These are phyloP conservation scores for Gautieria morchelliformis DNA, from an alignment of 768 basidiomycete species.

Conservation along the genomic window DNA sequence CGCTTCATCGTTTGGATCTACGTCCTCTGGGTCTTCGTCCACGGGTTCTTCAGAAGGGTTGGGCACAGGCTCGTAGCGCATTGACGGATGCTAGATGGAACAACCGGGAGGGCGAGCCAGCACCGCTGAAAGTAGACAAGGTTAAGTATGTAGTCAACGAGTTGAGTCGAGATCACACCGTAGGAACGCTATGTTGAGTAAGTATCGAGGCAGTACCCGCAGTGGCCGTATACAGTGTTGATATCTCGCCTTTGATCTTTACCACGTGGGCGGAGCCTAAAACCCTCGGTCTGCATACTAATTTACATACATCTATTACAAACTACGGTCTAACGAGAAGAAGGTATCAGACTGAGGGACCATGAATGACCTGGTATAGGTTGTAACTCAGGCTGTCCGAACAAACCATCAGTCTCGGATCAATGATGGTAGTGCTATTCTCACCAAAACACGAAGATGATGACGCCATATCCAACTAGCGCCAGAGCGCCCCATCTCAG, in stretches of 20 bases:
- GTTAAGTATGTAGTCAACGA: background rate
- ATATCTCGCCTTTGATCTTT: background rate
- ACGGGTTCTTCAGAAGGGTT: background rate
- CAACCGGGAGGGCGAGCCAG: no score
- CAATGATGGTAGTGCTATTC: slow-evolving; percentile 18
- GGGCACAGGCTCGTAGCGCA: background rate
- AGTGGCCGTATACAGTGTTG: no score
- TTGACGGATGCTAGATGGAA: background rate
- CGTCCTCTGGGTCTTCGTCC: background rate
- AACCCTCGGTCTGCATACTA: no score
- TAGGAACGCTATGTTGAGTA: background rate
- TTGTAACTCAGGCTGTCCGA: slow-evolving; percentile 62
- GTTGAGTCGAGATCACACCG: background rate
- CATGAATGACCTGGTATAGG: slow-evolving; percentile 53
- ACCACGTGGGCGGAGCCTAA: background rate
- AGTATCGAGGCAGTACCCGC: no score
- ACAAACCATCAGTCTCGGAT: slow-evolving; percentile 10
- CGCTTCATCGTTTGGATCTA: background rate
- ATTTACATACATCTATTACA: no score
- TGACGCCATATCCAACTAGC: slow-evolving; percentile 64
- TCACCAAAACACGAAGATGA: slow-evolving; percentile 84
- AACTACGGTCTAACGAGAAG: no score
- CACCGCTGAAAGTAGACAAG: no score
- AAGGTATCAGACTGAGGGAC: background rate
- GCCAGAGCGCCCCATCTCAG: slow-evolving; percentile 55